phyloP scores from a whole-genome alignment of 1,284 basidiomycete genomes.

The Mycena sp. region DNA sequence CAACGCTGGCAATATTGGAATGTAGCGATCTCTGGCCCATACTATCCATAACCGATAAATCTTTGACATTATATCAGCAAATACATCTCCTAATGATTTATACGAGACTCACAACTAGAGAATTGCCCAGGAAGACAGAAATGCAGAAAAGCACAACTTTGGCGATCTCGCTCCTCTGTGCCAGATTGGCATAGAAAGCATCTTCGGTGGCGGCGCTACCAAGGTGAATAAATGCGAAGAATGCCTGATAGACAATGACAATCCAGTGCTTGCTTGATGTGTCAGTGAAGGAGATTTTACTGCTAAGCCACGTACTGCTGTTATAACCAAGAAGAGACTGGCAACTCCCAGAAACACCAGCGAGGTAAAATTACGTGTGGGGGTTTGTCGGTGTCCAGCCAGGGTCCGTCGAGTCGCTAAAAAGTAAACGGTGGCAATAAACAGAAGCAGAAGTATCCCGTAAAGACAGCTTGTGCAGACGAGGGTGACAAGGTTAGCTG shows the following conservation, averaged over 20 bases:
- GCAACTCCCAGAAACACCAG: constrained; percentile 14
- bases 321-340: constrained; percentile 10
- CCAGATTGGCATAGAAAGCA: constrained; percentile 9
- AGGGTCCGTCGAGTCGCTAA: constrained; percentile 16
- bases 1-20: constrained; percentile 2
- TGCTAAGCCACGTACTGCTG: neutral
- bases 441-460: constrained; percentile 13
- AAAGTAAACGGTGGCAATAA: constrained; percentile 14
- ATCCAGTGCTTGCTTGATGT: constrained; percentile 13
- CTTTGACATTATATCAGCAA: neutral
- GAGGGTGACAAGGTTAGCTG: constrained; percentile 14
- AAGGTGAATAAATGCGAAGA: constrained; percentile 12
- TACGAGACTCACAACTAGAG: neutral
- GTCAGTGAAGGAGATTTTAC: neutral
- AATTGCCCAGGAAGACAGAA: constrained; percentile 6
- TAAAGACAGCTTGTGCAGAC: constrained; percentile 19
- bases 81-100: neutral
- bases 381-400: neutral
- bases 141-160: neutral
- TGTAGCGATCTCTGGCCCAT: neutral
- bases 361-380: constrained; percentile 9
- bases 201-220: neutral
- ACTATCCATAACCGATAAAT: constrained; percentile 17
- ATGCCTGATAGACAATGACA: constrained; percentile 12
- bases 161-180: neutral